Evolutionary conservation across 2,329 filamentous ascomycete genomes (phyloP), one percentile per base, ranked within the genome.

Genomic region (Claviceps sorghi): DNA sequence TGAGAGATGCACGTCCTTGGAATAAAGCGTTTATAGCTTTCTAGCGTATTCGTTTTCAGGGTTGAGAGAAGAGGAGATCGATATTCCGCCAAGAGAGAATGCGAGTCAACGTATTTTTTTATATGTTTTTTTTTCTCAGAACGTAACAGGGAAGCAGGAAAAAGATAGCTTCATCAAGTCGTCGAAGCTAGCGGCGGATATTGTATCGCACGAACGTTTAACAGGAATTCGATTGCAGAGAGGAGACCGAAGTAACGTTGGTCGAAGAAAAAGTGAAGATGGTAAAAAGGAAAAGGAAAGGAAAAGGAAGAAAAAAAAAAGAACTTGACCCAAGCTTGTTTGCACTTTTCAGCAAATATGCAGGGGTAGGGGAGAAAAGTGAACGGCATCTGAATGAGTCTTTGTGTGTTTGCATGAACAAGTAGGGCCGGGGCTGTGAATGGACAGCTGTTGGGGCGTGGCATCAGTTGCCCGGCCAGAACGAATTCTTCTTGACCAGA

Each of bases 311-410:
- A 11, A 38, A 22, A 29, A 3, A 2, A 29, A 22, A 26, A 3
- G 13, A 30, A 13, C 6, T 17, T 17, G 19, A 49, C 2, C 4
- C 17, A 30, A 19, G 26, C 22, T 42, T 26, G 36, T 42, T 21
- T 42, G 36, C 11, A 30, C 22, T 40, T 40, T 21, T 40, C 38
- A 54, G 29, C n/a, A 46, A 57, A 46, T 6, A 55, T 49, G 40
- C 60, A 17, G 21, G 6, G 29, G 29, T 30, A 29, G 19, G 13
- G 21, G 19, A n/a, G 30, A 36, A 46, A 51, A 38, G 17, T 38
- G 42, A 51, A 42, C 17, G 9, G 42, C 21, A 40, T 30, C 49
- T 51, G 49, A 51, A 46, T 30, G 42, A 38, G 42, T 51, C 21
- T 13, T n/a, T 21, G 17, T 40, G 32, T 32, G 42, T 46, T 51